Conservation (phyloP, 768 basidiomycete species). For the Coprinopsis strossmayeri region DNA sequence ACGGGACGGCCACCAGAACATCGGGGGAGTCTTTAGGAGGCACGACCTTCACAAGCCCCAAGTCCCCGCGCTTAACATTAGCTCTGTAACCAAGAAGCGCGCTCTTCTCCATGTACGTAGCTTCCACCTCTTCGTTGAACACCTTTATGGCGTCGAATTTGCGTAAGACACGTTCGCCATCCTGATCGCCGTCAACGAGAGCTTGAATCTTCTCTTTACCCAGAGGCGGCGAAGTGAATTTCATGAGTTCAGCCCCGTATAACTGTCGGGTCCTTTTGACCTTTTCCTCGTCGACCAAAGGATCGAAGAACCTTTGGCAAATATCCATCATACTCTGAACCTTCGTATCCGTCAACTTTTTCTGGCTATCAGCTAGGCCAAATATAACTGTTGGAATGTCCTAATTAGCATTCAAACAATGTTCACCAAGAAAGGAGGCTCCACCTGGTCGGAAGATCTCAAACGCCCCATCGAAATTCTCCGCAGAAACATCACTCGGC, state of each 20-base stretch:
- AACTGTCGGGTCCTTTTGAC: constrained; percentile 11
- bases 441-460: constrained; percentile 36
- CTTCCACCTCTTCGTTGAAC: constrained; percentile 14
- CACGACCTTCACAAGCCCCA: constrained; percentile 14
- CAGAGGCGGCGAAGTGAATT: constrained; percentile 15
- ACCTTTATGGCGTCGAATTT: constrained; percentile 42
- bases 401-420: background rate
- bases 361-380: constrained; percentile 19
- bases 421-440: constrained; percentile 6
- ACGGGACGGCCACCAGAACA: background rate
- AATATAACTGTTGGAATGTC: constrained; percentile 16
- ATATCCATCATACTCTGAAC: constrained; percentile 18
- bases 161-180: constrained; percentile 30
- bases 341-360: constrained; percentile 18
- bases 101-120: constrained; percentile 6
- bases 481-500: constrained; percentile 34
- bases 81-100: constrained; percentile 16
- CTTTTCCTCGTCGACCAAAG: constrained; percentile 16
- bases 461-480: constrained; percentile 46
- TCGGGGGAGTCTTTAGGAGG: background rate
- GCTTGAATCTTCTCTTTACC: constrained; percentile 16
- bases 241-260: constrained; percentile 17
- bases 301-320: constrained; percentile 18
- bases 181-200: constrained; percentile 16
- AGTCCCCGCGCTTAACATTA: constrained; percentile 15